These are phyloP conservation scores for Solanum appendiculatum DNA, from an alignment of 257 asterid genomes.

Conservation along the genomic window DNA sequence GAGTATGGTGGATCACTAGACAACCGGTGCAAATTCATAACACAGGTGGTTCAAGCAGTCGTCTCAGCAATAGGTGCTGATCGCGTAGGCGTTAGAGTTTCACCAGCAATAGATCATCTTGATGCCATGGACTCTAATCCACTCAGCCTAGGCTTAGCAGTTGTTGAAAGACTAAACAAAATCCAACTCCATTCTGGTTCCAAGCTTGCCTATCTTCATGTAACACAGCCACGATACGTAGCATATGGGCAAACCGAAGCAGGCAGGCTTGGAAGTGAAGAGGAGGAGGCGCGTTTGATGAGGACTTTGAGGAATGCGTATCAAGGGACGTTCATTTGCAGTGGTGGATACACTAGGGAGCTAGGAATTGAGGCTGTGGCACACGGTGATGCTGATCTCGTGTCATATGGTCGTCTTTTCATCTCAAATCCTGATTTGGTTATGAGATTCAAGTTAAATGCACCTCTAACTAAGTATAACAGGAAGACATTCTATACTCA, in stretches of 20 bases:
- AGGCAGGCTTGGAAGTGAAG: constrained; percentile 61
- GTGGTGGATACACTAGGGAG: constrained; percentile 61
- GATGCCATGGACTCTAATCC: constrained; percentile 91
- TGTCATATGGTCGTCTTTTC: constrained; percentile 51
- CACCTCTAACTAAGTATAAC: constrained; percentile 38
- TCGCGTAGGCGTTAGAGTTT: constrained; percentile 67
- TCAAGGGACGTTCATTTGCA: constrained; percentile 50
- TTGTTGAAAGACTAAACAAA: constrained; percentile 57
- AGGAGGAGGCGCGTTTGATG: constrained; percentile 52
- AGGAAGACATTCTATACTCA: constrained; percentile 58
- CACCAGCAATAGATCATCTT: constrained; percentile 92
- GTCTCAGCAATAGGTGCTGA: constrained; percentile 65
- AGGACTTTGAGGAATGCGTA: constrained; percentile 53
- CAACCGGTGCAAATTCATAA: constrained; percentile 68
- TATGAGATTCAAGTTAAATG: constrained; percentile 34
- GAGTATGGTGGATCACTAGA: constrained; percentile 74
- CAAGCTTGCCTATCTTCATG: constrained; percentile 65
- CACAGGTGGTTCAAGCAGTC: constrained; percentile 51
- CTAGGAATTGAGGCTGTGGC: constrained; percentile 57
- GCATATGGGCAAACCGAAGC: constrained; percentile 75
- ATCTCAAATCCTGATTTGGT: constrained; percentile 69
- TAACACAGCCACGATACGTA: constrained; percentile 84
- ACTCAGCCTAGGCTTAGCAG: constrained; percentile 58
- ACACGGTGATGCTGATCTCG: constrained; percentile 44
- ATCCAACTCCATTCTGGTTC: constrained; percentile 33